A percentile compares a stretch with the other conserved stretches of the same genome.
Conservation (phyloP, 495 filamentous ascomycete genomes). For the Penicillium ucsense region DNA sequence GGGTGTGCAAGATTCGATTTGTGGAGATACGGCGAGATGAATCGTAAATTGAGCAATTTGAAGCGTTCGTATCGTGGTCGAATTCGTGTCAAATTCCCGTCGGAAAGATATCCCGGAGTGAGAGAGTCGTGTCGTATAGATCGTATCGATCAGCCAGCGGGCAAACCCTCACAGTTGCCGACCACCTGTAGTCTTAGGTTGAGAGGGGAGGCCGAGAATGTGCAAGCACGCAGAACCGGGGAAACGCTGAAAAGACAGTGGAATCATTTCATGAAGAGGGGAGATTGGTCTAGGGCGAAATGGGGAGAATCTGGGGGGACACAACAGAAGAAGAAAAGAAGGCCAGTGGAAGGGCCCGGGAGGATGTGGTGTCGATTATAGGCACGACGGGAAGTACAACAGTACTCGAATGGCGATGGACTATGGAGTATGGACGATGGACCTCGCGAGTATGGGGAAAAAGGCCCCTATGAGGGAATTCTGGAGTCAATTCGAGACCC, state of each 20-base stretch:
- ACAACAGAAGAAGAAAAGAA: background rate
- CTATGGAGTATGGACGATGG: background rate
- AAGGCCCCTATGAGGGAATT: background rate
- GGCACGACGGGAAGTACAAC: too few relatives aligned
- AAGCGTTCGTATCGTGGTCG: too few relatives aligned
- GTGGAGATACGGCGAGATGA: too few relatives aligned
- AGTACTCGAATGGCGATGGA: too few relatives aligned
- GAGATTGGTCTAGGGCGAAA: background rate
- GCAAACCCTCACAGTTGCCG: constrained; percentile 18
- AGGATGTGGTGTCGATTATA: background rate
- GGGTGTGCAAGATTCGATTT: too few relatives aligned
- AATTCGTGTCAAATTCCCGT: too few relatives aligned
- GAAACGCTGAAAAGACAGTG: constrained; percentile 1
- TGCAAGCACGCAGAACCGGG: constrained; percentile 27
- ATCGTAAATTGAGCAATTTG: too few relatives aligned
- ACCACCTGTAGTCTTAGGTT: constrained; percentile 20
- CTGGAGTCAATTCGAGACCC: background rate
- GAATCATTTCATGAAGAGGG: constrained; percentile 12
- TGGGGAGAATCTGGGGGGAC: background rate
- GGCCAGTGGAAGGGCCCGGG: background rate
- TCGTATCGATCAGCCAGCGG: background rate
- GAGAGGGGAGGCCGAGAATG: constrained; percentile 27
- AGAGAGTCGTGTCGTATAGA: too few relatives aligned
- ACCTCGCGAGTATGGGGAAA: background rate
- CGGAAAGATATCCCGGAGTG: too few relatives aligned